A percentile compares a stretch with the other conserved stretches of the same genome.
Evolutionary conservation across 1,139 yeast species (phyloP).

Genomic region (Pichia sp.): DNA sequence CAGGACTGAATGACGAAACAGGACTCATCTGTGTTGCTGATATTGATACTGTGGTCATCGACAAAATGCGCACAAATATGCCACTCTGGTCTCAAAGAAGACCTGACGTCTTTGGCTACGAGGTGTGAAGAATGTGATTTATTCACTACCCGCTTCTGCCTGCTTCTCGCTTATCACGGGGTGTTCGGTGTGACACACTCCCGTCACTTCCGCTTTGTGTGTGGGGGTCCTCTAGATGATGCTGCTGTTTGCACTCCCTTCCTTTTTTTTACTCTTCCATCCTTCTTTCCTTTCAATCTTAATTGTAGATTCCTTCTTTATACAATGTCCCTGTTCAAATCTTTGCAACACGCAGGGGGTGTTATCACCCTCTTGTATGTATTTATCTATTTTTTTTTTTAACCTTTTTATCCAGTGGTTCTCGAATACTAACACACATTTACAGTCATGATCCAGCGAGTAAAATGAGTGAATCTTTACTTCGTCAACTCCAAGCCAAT

Average conservation of each 20-base stretch:
- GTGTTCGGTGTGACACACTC: too few relatives aligned
- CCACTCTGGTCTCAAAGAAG: constrained; percentile 71
- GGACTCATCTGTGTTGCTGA: constrained; percentile 55
- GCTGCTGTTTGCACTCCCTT: too few relatives aligned
- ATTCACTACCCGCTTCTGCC: neutral
- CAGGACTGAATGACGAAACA: constrained; percentile 36
- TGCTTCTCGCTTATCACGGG: too few relatives aligned
- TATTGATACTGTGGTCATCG: constrained; percentile 48
- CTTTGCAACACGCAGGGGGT: constrained; percentile 28
- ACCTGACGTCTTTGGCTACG: constrained; percentile 26
- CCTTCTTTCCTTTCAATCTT: neutral
- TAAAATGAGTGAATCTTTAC: neutral
- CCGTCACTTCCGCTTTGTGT: too few relatives aligned
- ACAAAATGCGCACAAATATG: constrained; percentile 55
- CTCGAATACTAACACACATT: neutral
- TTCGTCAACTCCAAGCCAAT: constrained; percentile 4
- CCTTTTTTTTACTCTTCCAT: neutral
- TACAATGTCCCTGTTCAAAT: constrained; percentile 31
- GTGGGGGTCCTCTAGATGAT: too few relatives aligned
- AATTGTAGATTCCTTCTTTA: neutral
- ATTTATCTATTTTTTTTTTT: too few relatives aligned
- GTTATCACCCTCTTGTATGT: constrained; percentile 31
- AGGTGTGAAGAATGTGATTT: too few relatives aligned
- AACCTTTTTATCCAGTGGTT: too few relatives aligned
- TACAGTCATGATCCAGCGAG: constrained; percentile 8